Base-by-base conservation (phyloP, 1,139 yeast genomes). In the Taphrina confusa region DNA sequence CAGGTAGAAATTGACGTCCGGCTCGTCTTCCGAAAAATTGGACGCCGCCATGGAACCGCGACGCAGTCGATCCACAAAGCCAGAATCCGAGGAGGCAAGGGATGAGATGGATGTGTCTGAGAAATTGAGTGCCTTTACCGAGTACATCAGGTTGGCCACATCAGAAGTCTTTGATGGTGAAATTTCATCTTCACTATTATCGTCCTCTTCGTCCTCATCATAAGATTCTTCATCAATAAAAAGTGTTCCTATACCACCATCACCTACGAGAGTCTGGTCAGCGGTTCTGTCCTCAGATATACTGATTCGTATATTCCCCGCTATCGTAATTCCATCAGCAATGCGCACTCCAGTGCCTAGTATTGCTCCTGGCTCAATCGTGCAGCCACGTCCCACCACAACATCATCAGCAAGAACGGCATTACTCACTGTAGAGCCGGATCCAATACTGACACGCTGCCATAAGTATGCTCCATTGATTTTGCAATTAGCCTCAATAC, bases 391-490 rank as follows among this genome's bases (percentile, higher is more conserved):
- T 23, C 84, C 83, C 60, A 92, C 74, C 1, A 72, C 71, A 0
- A 85, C 85, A 65, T 78, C 74, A 33, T 80, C 75, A 1, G 95
- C 96, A 37, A 92, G 78, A 40, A 92, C 83, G 0, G 94, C 77
- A 66, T 82, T 80, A 47, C 75, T 76, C 20, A 92, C 73, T 0
- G 71, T 73, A 14, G 81, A 78, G 52, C 82, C 78, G 69, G 89
- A 94, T 60, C 81, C 89, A 64, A 94, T 82, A 1, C 76, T 73
- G 0, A 87, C 84, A 66, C 85, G 81, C 66, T 89, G 95, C 96
- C 97, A 92, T 47, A 92, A 80, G 69, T 87, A 91, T 22, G 96
- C 83, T 68, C 87, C 84, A 51, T 75, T 79, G 59, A 92, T 82
- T 1, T 66, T 71, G 30, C 86, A 95, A 68, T 87, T 84, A 61